Conservation (phyloP, 257 asterid genomes). For the Nicotiana sylvestris region DNA sequence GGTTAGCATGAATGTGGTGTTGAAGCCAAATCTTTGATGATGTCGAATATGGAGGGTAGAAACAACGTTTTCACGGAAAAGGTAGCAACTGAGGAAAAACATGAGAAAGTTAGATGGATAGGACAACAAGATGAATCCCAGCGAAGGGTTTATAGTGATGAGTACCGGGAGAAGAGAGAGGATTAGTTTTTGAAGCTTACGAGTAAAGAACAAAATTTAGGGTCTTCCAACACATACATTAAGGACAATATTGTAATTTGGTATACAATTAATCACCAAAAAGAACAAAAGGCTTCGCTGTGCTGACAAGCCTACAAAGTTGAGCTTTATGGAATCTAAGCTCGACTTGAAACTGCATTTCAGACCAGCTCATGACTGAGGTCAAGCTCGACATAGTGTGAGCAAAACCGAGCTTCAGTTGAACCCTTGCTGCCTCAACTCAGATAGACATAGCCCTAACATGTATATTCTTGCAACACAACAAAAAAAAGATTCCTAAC, state of each 20-base stretch:
- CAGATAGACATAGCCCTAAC: not conserved
- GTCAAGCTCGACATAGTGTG: not conserved
- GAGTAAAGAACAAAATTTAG: not conserved
- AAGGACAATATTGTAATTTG: not conserved
- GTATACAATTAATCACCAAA: not conserved
- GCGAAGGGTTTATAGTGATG: not conserved
- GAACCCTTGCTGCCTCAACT: not conserved
- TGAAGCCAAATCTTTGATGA: not conserved
- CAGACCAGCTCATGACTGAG: not conserved
- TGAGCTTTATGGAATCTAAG: not conserved
- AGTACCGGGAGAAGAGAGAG: not conserved
- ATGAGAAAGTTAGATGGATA: slow-evolving; percentile 3
- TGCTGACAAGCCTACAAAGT: not conserved
- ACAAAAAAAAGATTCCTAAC: not conserved
- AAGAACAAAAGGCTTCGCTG: not conserved
- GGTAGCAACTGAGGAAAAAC: not conserved
- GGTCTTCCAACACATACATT: not conserved
- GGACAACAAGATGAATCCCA: not conserved
- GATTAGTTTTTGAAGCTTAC: not conserved
- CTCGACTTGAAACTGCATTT: not conserved
- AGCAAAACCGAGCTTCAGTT: slow-evolving; percentile 16
- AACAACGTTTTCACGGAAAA: not conserved
- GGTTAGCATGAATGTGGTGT: not conserved
- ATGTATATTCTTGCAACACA: not conserved
- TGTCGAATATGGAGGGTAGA: not conserved